phyloP scores from a whole-genome alignment of 371 early-diverging fungal genomes.

The Nematocida parisii region DNA sequence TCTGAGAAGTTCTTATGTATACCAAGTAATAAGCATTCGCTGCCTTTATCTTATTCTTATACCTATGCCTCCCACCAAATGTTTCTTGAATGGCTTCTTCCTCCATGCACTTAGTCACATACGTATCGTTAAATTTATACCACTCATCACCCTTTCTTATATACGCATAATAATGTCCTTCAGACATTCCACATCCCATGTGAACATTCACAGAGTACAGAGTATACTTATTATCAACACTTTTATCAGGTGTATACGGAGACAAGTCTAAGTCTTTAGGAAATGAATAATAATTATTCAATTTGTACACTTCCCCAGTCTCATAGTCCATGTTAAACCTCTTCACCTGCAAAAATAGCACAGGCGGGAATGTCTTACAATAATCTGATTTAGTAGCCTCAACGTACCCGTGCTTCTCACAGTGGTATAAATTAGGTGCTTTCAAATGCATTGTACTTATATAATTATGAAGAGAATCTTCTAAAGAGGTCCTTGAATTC shows the following conservation, averaged over 20 bases:
- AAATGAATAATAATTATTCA: conserved; percentile 94
- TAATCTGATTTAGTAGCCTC: conserved; percentile 90
- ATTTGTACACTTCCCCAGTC: conserved; percentile 69
- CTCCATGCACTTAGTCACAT: conserved; percentile 78
- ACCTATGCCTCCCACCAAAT: conserved; percentile 74
- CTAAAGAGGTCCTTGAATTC: conserved; percentile 68
- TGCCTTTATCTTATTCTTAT: conserved; percentile 58
- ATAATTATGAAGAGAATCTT: conserved; percentile 85
- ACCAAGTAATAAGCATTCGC: conserved; percentile 68
- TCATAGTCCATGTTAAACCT: conserved; percentile 86
- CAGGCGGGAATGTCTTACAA: conserved; percentile 86
- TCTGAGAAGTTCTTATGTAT: conserved; percentile 57
- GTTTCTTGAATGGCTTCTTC: conserved; percentile 79
- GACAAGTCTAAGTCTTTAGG: conserved; percentile 81
- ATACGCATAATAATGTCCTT: conserved; percentile 92
- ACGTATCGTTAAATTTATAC: conserved; percentile 91
- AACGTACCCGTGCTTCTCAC: conserved; percentile 88
- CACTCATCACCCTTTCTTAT: conserved; percentile 74
- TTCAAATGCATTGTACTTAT: conserved; percentile 81
- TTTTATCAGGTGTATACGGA: conserved; percentile 76
- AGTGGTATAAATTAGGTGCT: conserved; percentile 92
- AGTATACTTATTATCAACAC: conserved; percentile 57
- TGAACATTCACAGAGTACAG: conserved; percentile 83
- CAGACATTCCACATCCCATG: conserved; percentile 79
- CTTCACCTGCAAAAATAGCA: conserved; percentile 90